phyloP scores from a whole-genome alignment of 495 filamentous ascomycete species.

The Daldinia decipiens region DNA sequence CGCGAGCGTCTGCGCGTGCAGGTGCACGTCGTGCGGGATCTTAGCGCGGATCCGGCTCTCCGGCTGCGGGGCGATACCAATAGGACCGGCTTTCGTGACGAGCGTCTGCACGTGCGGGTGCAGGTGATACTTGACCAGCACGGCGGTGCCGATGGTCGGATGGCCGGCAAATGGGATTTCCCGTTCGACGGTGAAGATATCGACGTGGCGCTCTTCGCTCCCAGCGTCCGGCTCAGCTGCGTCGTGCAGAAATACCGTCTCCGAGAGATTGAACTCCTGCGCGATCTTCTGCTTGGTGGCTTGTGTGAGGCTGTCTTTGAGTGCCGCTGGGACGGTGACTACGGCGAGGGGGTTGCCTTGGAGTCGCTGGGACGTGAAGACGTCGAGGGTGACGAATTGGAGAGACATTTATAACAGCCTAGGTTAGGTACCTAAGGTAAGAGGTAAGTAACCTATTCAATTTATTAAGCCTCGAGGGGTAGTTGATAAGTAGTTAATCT shows the following conservation, averaged over 20 bases:
- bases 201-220: conserved; percentile 58
- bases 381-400: conserved; percentile 70
- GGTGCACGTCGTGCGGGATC: conserved; percentile 73
- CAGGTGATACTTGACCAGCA: conserved; percentile 57
- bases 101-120: conserved; percentile 53
- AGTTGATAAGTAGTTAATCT: background rate
- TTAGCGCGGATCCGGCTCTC: conserved; percentile 55
- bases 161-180: conserved; percentile 84
- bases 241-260: conserved; percentile 81
- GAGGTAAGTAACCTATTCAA: background rate
- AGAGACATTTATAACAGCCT: conserved; percentile 48
- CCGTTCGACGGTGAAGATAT: conserved; percentile 72
- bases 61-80: conserved; percentile 42
- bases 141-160: conserved; percentile 76
- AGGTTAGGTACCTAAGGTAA: background rate
- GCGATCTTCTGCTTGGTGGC: conserved; percentile 72
- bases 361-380: conserved; percentile 69
- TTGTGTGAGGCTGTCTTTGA: conserved; percentile 53
- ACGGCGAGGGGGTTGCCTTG: conserved; percentile 76
- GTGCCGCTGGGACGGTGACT: conserved; percentile 59
- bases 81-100: conserved; percentile 70
- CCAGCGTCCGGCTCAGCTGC: conserved; percentile 12
- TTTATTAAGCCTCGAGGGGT: background rate
- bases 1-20: conserved; percentile 60
- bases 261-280: conserved; percentile 84